phyloP scores from a whole-genome alignment of 192 early-diverging fungal species.

The Funneliformis mosseae region DNA sequence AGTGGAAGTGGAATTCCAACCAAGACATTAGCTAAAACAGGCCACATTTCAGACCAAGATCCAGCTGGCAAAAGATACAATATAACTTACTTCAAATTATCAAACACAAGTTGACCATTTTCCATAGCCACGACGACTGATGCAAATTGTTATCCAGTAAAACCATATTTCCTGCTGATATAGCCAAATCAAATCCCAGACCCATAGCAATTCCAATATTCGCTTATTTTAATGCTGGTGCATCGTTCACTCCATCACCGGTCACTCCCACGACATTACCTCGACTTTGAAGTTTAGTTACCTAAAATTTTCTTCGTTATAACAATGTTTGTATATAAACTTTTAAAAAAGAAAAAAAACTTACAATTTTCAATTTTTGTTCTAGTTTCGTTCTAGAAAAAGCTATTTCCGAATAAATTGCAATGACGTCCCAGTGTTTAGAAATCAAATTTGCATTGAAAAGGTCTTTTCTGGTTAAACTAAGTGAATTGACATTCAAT shows the following conservation, averaged over 20 bases:
- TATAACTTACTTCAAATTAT: constrained; percentile 88
- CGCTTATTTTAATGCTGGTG: constrained; percentile 89
- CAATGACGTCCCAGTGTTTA: constrained; percentile 71
- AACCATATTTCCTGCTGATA: constrained; percentile 63
- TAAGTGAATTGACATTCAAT: constrained; percentile 18
- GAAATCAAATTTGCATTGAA: constrained; percentile 47
- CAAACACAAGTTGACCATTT: constrained; percentile 79
- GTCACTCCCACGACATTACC: constrained; percentile 81
- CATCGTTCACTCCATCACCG: constrained; percentile 92
- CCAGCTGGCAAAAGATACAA: constrained; percentile 80
- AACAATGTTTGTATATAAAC: constrained; percentile 88
- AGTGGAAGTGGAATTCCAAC: constrained; percentile 80
- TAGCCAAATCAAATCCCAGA: constrained; percentile 76
- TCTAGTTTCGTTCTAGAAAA: constrained; percentile 92
- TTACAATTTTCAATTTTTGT: constrained; percentile 72
- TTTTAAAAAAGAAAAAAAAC: constrained; percentile 39
- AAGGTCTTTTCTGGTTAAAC: neutral
- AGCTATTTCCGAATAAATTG: constrained; percentile 72
- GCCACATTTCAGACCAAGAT: constrained; percentile 72
- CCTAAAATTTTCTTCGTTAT: constrained; percentile 90
- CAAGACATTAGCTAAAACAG: constrained; percentile 76
- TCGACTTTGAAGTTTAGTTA: constrained; percentile 71
- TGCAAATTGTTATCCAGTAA: constrained; percentile 52
- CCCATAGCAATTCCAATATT: constrained; percentile 89
- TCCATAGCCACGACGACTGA: constrained; percentile 66